Conservation (phyloP, 1,139 yeast species). For the Suhomyces yuchorum region DNA sequence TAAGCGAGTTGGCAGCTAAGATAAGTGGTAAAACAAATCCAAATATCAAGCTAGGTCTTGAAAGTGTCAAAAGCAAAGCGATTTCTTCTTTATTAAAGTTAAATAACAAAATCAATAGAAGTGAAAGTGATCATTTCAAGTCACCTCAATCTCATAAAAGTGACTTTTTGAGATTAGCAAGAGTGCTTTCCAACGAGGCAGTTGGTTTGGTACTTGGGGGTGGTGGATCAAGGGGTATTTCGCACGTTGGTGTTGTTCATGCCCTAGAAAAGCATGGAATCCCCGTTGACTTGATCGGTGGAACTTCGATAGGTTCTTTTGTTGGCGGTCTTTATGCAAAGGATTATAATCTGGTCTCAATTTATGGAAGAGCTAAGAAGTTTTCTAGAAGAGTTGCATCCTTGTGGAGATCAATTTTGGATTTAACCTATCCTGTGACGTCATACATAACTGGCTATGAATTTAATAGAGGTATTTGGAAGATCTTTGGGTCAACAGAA, state of each 20-base stretch:
- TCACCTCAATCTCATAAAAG: slow-evolving; percentile 69
- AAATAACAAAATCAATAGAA: slow-evolving; percentile 20
- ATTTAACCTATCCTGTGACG: slow-evolving; percentile 89
- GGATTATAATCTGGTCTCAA: slow-evolving; percentile 88
- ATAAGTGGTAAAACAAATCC: slow-evolving; percentile 40
- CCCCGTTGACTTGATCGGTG: slow-evolving; percentile 92
- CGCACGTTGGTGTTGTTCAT: slow-evolving; percentile 89
- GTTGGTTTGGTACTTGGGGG: slow-evolving; percentile 95
- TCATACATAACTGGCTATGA: slow-evolving; percentile 97
- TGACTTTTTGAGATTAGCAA: slow-evolving; percentile 86
- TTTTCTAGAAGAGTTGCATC: slow-evolving; percentile 84
- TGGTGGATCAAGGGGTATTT: slow-evolving; percentile 95
- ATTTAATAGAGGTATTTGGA: slow-evolving; percentile 96
- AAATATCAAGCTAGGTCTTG: slow-evolving; percentile 35
- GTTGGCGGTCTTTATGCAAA: slow-evolving; percentile 94
- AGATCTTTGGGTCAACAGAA: slow-evolving; percentile 85
- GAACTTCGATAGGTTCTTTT: slow-evolving; percentile 94
- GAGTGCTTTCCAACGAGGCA: slow-evolving; percentile 88
- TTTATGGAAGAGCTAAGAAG: slow-evolving; percentile 85
- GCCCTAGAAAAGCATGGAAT: slow-evolving; percentile 94
- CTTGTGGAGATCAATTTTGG: slow-evolving; percentile 80
- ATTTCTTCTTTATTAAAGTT: slow-evolving; percentile 29
- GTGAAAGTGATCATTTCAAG: slow-evolving; percentile 33
- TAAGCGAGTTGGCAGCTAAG: slow-evolving; percentile 43
- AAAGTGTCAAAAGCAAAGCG: slow-evolving; percentile 36